Percentiles rank a stretch among this genome's conserved stretches.
These are phyloP conservation scores for Ganoderma leucocontextum DNA, from an alignment of 1,284 basidiomycete species.

Conservation along the genomic window DNA sequence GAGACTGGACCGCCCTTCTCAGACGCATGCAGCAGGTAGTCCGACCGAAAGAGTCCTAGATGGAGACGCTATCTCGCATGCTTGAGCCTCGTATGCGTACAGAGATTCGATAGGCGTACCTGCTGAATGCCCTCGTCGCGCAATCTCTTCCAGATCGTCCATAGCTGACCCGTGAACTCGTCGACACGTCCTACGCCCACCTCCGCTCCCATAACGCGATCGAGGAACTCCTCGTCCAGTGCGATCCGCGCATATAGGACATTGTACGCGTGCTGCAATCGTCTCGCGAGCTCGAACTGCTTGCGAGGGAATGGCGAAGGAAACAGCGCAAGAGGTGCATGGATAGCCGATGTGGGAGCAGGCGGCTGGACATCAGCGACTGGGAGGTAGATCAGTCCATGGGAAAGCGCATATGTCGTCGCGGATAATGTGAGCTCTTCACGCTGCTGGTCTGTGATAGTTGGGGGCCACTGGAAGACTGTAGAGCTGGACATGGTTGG, in stretches of 20 bases:
- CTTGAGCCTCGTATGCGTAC: slow-evolving; percentile 1
- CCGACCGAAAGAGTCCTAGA: slow-evolving; percentile 94
- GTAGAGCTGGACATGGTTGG: slow-evolving; percentile 17
- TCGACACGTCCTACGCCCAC: slow-evolving; percentile 85
- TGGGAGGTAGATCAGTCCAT: slow-evolving; percentile 87
- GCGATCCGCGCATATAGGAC: slow-evolving; percentile 87
- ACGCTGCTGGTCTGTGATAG: slow-evolving; percentile 64
- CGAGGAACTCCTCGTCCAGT: slow-evolving; percentile 82
- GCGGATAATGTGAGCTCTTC: slow-evolving; percentile 70
- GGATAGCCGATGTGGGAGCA: slow-evolving; percentile 77
- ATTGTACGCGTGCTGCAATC: slow-evolving; percentile 85
- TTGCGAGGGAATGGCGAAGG: slow-evolving; percentile 87
- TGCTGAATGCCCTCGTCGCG: slow-evolving; percentile 66
- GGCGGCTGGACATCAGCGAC: slow-evolving; percentile 54
- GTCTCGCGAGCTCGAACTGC: slow-evolving; percentile 74
- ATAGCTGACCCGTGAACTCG: slow-evolving; percentile 86
- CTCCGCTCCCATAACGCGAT: slow-evolving; percentile 82
- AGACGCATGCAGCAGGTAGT: slow-evolving; percentile 88
- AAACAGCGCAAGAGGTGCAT: slow-evolving; percentile 89
- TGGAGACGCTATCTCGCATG: slow-evolving; percentile 69
- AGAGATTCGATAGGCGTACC: slow-evolving; percentile 39
- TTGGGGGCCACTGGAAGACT: slow-evolving; percentile 73
- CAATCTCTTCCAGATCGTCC: slow-evolving; percentile 85
- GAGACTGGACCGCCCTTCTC: slow-evolving; percentile 49
- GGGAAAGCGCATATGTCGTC: slow-evolving; percentile 86